A percentile compares a stretch with the other conserved stretches of the same genome.
These are phyloP conservation scores for Trichosanthes truncata DNA, from an alignment of 306 rosid species.

Conservation along the genomic window DNA sequence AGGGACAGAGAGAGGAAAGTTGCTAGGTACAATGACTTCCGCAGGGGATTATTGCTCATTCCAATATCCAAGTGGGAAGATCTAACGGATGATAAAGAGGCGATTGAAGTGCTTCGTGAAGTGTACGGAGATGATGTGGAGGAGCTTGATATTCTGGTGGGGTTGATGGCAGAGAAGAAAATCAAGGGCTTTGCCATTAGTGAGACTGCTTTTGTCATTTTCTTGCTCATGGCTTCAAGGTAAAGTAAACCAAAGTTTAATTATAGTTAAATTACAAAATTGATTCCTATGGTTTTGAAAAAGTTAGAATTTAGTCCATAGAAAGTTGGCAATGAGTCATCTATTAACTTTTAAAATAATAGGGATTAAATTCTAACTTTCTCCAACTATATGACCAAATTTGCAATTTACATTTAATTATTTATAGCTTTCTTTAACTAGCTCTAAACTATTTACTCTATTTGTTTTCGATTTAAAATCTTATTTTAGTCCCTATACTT, in stretches of 20 bases:
- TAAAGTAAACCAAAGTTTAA: neutral
- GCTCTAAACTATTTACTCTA: neutral
- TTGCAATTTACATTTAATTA: too few species aligned
- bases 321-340: too few species aligned
- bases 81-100: constrained; percentile 45
- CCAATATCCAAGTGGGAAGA: constrained; percentile 70
- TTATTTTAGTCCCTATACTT: too few species aligned
- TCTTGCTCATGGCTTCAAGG: constrained; percentile 61
- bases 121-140: constrained; percentile 64
- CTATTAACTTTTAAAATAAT: too few species aligned
- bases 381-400: too few species aligned
- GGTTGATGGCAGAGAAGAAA: constrained; percentile 60
- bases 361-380: too few species aligned
- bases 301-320: too few species aligned
- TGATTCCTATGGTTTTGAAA: too few species aligned
- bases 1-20: constrained; percentile 72
- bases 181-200: constrained; percentile 68
- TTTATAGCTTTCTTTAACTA: neutral
- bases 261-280: too few species aligned
- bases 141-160: constrained; percentile 55
- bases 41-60: constrained; percentile 49
- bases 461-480: too few species aligned
- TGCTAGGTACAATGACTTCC: constrained; percentile 59
- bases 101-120: constrained; percentile 30
- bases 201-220: constrained; percentile 59